Evolutionary conservation across 441 rosid species (phyloP).

Genomic region (Mallotus japonicus): DNA sequence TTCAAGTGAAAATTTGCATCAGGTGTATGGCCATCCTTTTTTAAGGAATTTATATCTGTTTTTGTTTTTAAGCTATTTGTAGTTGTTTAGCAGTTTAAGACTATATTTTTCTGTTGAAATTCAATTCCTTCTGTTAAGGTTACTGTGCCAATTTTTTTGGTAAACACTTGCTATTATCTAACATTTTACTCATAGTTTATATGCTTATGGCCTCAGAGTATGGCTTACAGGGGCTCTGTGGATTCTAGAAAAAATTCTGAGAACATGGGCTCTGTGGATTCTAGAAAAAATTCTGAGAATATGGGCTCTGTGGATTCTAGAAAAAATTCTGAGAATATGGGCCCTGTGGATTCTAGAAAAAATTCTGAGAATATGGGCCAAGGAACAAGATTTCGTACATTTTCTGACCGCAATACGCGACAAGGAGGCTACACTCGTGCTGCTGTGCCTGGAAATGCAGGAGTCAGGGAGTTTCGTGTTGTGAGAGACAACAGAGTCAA

Average conservation of each 20-base stretch:
- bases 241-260: constrained; percentile 50
- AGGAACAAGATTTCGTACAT: constrained; percentile 35
- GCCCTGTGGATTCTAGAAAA: constrained; percentile 14
- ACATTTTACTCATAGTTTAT: constrained; percentile 22
- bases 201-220: constrained; percentile 48
- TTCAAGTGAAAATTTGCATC: neutral
- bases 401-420: constrained; percentile 43
- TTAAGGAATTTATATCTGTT: neutral
- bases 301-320: constrained; percentile 35
- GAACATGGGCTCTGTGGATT: constrained; percentile 19
- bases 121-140: neutral
- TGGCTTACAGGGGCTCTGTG: constrained; percentile 36
- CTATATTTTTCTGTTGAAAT: neutral
- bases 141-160: neutral
- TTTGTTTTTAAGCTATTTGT: neutral
- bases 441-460: constrained; percentile 50
- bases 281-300: constrained; percentile 42
- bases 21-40: neutral
- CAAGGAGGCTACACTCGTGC: constrained; percentile 51
- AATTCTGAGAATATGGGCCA: constrained; percentile 43
- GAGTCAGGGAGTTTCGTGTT: constrained; percentile 73
- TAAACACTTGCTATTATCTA: constrained; percentile 14
- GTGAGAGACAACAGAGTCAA: constrained; percentile 79
- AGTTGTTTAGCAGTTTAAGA: neutral
- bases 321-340: constrained; percentile 45